Evolutionary conservation across 202 grass and related monocot genomes (phyloP).

Genomic region (Panicum virgatum): DNA sequence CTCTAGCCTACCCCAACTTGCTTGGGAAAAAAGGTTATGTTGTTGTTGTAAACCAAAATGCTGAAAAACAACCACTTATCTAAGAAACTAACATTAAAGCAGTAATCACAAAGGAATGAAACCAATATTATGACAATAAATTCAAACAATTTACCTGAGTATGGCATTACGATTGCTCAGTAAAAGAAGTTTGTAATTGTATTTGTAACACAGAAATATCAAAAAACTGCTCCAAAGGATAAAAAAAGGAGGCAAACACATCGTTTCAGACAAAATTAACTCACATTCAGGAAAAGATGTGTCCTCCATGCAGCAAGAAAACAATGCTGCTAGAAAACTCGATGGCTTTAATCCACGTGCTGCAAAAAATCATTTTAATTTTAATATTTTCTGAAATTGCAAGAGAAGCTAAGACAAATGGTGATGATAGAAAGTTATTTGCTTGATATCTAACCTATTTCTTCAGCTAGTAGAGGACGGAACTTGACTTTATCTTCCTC

Average conservation of each 20-base stretch:
- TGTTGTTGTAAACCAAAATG: slow-evolving; percentile 28
- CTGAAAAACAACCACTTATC: neutral
- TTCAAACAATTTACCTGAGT: neutral
- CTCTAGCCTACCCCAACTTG: no score
- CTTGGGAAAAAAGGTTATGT: no score
- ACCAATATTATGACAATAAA: neutral
- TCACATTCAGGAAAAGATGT: slow-evolving; percentile 53
- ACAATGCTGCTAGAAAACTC: slow-evolving; percentile 43
- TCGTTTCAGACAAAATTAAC: slow-evolving; percentile 7
- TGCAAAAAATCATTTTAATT: slow-evolving; percentile 22
- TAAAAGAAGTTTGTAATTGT: neutral
- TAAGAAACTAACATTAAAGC: neutral
- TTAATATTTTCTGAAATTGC: neutral
- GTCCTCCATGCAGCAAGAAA: slow-evolving; percentile 52
- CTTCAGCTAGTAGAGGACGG: slow-evolving; percentile 54
- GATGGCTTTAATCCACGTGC: slow-evolving; percentile 46
- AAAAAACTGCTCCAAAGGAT: neutral
- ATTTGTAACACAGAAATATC: neutral
- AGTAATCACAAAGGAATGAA: neutral
- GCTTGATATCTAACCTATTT: slow-evolving; percentile 49
- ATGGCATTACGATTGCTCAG: neutral
- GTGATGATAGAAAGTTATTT: slow-evolving; percentile 3
- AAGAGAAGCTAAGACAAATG: neutral
- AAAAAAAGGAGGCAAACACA: neutral
- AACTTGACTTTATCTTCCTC: slow-evolving; percentile 73